These are phyloP conservation scores for Keithomyces neogunnii DNA, from an alignment of 2,329 filamentous ascomycete genomes.

Conservation along the genomic window DNA sequence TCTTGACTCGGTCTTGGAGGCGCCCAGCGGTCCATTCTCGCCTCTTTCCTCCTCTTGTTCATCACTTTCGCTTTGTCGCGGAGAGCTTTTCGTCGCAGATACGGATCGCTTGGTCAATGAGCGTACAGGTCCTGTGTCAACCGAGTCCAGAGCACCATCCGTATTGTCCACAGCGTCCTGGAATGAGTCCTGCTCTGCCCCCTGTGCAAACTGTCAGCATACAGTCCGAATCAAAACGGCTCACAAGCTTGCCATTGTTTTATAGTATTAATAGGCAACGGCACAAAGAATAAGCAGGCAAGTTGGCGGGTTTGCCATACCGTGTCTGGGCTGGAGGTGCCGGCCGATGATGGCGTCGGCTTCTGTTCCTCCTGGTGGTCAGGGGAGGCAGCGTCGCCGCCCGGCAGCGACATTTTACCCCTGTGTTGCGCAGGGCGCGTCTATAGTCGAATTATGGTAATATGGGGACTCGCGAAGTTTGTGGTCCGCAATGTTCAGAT, in stretches of 20 bases:
- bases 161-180: constrained; percentile 69
- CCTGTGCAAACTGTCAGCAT: constrained; percentile 16
- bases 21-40: constrained; percentile 7
- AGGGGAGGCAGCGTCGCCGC: constrained; percentile 19
- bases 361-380: constrained; percentile 13
- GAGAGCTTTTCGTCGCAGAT: constrained; percentile 24
- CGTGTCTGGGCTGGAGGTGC: constrained; percentile 19
- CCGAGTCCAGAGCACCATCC: constrained; percentile 46
- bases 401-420: constrained; percentile 25
- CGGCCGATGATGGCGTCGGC: constrained; percentile 21
- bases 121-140: constrained; percentile 55
- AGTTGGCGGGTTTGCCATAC: constrained; percentile 14
- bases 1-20: constrained; percentile 12
- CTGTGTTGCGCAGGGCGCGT: constrained; percentile 4
- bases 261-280: background rate
- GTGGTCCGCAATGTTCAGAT: constrained; percentile 4
- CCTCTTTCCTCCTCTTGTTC: constrained; percentile 2
- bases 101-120: constrained; percentile 48
- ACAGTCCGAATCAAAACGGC: background rate
- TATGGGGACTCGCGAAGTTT: background rate
- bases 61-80: constrained; percentile 9
- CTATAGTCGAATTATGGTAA: background rate
- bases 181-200: constrained; percentile 42
- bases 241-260: background rate
- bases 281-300: background rate